A percentile compares a stretch with the other conserved stretches of the same genome.
Evolutionary conservation across 2,329 filamentous ascomycete genomes (phyloP).

Genomic region (Dactylellina parvicollis): DNA sequence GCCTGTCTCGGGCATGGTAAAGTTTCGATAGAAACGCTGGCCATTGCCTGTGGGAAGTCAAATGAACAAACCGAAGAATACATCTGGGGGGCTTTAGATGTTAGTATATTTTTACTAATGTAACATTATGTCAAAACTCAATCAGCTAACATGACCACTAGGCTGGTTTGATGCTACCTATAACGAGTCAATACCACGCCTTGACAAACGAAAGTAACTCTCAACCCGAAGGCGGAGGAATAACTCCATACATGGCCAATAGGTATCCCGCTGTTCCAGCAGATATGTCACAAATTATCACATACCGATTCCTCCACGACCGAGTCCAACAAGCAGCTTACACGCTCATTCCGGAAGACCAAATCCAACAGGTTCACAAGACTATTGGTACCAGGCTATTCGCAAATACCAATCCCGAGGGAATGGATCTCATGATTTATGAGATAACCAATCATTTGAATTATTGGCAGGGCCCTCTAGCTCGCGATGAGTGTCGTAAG

Average conservation of each 20-base stretch:
- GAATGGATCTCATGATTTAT: constrained; percentile 57
- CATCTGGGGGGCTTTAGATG: constrained; percentile 58
- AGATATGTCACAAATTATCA: constrained; percentile 54
- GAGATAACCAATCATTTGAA: constrained; percentile 59
- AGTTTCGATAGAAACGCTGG: constrained; percentile 56
- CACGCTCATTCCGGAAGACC: constrained; percentile 56
- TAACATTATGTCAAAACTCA: not conserved
- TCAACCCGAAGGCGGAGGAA: constrained; percentile 33
- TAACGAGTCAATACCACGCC: constrained; percentile 49
- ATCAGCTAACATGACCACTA: constrained; percentile 23
- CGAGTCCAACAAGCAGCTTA: constrained; percentile 58
- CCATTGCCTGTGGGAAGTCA: constrained; percentile 57
- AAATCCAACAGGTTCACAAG: constrained; percentile 57
- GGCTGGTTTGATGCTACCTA: constrained; percentile 58
- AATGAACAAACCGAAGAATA: constrained; percentile 56
- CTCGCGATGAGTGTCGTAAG: constrained; percentile 54
- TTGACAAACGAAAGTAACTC: constrained; percentile 43
- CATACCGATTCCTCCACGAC: constrained; percentile 58
- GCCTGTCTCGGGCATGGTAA: constrained; percentile 57
- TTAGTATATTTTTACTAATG: constrained; percentile 24
- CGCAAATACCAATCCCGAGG: constrained; percentile 54
- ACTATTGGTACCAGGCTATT: constrained; percentile 57
- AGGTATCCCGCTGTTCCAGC: constrained; percentile 47
- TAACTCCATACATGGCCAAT: constrained; percentile 50
- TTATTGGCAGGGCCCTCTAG: constrained; percentile 57